phyloP scores from a whole-genome alignment of 192 early-diverging fungal genomes.

The Rhizophagus clarus region DNA sequence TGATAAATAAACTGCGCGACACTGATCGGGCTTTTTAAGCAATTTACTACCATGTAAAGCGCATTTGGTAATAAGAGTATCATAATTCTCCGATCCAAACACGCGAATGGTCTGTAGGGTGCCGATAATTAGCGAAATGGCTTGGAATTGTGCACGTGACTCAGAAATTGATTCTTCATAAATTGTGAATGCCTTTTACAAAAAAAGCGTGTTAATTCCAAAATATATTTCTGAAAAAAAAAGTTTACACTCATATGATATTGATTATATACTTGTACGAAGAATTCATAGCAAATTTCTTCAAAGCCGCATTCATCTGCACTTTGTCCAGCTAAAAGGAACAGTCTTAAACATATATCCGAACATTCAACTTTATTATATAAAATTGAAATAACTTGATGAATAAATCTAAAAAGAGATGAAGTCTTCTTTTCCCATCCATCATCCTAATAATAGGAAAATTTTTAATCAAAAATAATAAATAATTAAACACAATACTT shows the following conservation, averaged over 20 bases:
- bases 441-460: constrained; percentile 41
- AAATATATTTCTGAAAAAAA: background rate
- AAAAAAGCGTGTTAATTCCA: background rate
- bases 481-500: background rate
- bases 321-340: constrained; percentile 82
- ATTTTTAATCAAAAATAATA: background rate
- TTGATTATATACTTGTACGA: constrained; percentile 68
- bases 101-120: constrained; percentile 81
- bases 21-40: constrained; percentile 94
- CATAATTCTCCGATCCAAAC: constrained; percentile 91
- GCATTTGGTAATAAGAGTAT: constrained; percentile 90
- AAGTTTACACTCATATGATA: background rate
- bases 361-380: constrained; percentile 63
- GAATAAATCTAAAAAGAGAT: constrained; percentile 83
- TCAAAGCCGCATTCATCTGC: constrained; percentile 88
- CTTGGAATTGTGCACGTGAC: constrained; percentile 87
- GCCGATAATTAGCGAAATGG: constrained; percentile 85
- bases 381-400: constrained; percentile 79
- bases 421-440: constrained; percentile 73
- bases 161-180: constrained; percentile 97
- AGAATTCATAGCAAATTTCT: constrained; percentile 96
- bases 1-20: constrained; percentile 79
- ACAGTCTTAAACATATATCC: constrained; percentile 75
- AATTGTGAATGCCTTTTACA: constrained; percentile 80
- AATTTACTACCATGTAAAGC: constrained; percentile 88